These are phyloP conservation scores for Xylariaceae sp. DNA, from an alignment of 2,329 filamentous ascomycete genomes.

Conservation along the genomic window DNA sequence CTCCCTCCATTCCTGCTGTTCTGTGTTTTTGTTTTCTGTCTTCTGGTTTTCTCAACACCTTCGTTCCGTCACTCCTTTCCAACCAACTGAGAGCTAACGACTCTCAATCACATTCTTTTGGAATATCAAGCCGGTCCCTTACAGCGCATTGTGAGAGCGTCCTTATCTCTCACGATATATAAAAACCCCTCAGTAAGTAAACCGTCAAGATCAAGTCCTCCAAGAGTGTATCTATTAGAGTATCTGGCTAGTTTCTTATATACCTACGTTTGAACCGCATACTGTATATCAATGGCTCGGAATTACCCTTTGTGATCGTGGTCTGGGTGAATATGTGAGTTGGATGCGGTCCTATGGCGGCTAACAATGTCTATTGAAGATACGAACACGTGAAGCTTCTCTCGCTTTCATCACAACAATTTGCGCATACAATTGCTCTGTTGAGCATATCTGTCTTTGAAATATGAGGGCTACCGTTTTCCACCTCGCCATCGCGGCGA, in stretches of 20 bases:
- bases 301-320: not conserved
- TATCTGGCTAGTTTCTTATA: not conserved
- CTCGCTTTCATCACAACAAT: constrained; percentile 2
- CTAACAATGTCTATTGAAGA: constrained; percentile 6
- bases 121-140: constrained; percentile 30
- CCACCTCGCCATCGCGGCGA: constrained; percentile 48
- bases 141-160: constrained; percentile 13
- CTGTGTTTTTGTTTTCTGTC: constrained; percentile 19
- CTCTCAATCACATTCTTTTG: constrained; percentile 56
- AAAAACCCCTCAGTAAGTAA: not conserved
- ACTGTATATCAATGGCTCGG: too few relatives aligned
- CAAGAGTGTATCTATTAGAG: not conserved
- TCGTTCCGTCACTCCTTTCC: constrained; percentile 35
- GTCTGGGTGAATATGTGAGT: not conserved
- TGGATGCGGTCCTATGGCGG: not conserved
- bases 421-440: constrained; percentile 2
- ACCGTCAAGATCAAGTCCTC: not conserved
- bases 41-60: constrained; percentile 21
- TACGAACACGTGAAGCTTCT: constrained; percentile 1
- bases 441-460: constrained; percentile 1
- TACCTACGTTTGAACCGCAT: too few relatives aligned
- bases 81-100: constrained; percentile 48
- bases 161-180: not conserved
- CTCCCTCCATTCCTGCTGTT: constrained; percentile 13
- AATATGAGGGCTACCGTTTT: constrained; percentile 47